These are phyloP conservation scores for Solanum ahanhuiri DNA, from an alignment of 257 asterid genomes.

Conservation along the genomic window DNA sequence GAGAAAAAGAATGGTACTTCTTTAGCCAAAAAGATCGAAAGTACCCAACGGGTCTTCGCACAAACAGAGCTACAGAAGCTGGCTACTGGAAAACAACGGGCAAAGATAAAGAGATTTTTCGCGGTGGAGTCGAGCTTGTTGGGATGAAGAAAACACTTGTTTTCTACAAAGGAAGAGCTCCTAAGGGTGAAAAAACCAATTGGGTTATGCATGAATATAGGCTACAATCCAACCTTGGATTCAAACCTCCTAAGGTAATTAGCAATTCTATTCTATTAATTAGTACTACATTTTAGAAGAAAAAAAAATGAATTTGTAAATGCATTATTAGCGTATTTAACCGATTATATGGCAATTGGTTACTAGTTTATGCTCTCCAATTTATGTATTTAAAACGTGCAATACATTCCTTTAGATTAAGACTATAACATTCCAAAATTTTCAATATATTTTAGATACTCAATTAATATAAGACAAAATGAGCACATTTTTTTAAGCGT, in stretches of 20 bases:
- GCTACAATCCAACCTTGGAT: slow-evolving; percentile 33
- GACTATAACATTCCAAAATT: too few species aligned
- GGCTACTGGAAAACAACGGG: slow-evolving; percentile 92
- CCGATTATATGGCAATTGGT: too few species aligned
- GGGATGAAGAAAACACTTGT: slow-evolving; percentile 90
- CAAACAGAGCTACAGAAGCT: slow-evolving; percentile 73
- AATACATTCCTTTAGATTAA: too few species aligned
- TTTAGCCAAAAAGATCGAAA: slow-evolving; percentile 70
- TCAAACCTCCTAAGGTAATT: slow-evolving; percentile 36
- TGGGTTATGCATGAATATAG: slow-evolving; percentile 95
- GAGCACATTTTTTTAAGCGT: too few species aligned
- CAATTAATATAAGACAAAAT: too few species aligned
- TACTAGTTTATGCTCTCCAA: too few species aligned
- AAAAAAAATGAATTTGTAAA: too few species aligned
- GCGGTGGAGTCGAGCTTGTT: slow-evolving; percentile 34
- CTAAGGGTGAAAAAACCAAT: slow-evolving; percentile 79
- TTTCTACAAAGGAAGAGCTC: slow-evolving; percentile 80
- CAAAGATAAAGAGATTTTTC: slow-evolving; percentile 66
- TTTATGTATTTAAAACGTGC: too few species aligned
- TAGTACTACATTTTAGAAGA: too few species aligned
- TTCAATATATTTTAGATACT: too few species aligned
- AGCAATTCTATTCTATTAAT: background rate
- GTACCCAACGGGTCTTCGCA: slow-evolving; percentile 71
- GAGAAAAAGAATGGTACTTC: slow-evolving; percentile 84
- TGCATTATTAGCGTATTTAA: too few species aligned